Conservation (phyloP, 805 yeast genomes). For the Candida qinlingensis region DNA sequence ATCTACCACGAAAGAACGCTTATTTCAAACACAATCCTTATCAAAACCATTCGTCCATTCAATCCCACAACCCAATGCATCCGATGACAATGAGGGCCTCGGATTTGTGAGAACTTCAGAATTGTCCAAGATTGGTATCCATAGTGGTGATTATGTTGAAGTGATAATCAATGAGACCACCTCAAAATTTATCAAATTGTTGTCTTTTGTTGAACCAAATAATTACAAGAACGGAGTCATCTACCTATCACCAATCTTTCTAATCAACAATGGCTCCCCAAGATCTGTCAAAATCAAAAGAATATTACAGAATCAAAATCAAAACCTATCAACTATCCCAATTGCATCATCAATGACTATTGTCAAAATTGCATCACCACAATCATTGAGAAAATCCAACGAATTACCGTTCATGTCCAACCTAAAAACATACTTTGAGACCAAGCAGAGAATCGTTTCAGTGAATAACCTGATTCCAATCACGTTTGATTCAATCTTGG, state of each 20-base stretch:
- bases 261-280: conserved; percentile 39
- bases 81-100: conserved; percentile 42
- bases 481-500: conserved; percentile 62
- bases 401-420: conserved; percentile 59
- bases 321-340: conserved; percentile 26
- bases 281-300: conserved; percentile 13
- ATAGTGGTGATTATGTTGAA: conserved; percentile 63
- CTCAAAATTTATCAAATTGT: conserved; percentile 28
- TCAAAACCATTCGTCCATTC: conserved; percentile 5
- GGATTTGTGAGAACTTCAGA: conserved; percentile 43
- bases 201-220: conserved; percentile 64
- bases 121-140: conserved; percentile 51
- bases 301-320: conserved; percentile 18
- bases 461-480: conserved; percentile 73
- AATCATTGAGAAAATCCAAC: conserved; percentile 56
- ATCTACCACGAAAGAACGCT: not conserved
- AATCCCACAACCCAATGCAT: conserved; percentile 7
- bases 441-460: conserved; percentile 49
- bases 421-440: conserved; percentile 57
- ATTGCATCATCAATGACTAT: conserved; percentile 61
- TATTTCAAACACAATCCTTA: conserved; percentile 5
- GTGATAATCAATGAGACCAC: conserved; percentile 17
- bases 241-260: conserved; percentile 59
- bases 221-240: conserved; percentile 33
- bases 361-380: conserved; percentile 63